These are phyloP conservation scores for Sporobolomyces roseus DNA, from an alignment of 768 basidiomycete genomes.

Conservation along the genomic window DNA sequence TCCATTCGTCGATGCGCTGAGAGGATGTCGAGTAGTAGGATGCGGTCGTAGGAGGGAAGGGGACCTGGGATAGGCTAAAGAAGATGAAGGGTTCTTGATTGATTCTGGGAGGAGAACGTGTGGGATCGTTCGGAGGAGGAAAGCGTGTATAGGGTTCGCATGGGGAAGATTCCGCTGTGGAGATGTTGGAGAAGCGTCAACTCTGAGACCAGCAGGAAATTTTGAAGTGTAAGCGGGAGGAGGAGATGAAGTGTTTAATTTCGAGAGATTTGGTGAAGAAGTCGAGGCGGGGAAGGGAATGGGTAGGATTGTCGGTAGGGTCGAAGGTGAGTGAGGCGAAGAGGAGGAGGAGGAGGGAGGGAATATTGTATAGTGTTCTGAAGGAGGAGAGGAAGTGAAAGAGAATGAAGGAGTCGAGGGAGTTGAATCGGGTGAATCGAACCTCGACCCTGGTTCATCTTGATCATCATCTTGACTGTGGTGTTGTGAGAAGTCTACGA, in stretches of 20 bases:
- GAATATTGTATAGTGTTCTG: background rate
- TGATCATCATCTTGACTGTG: background rate
- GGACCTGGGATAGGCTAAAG: conserved; percentile 2
- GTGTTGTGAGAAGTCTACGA: background rate
- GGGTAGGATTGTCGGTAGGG: conserved; percentile 3
- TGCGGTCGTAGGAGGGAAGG: conserved; percentile 25
- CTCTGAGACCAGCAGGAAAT: conserved; percentile 1
- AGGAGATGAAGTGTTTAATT: too few species aligned
- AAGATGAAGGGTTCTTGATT: background rate
- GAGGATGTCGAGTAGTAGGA: background rate
- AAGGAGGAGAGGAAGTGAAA: conserved; percentile 1
- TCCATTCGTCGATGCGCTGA: background rate
- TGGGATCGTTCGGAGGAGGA: conserved; percentile 6
- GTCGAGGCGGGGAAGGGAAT: conserved; percentile 4
- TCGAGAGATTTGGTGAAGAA: background rate
- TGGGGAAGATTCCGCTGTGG: background rate
- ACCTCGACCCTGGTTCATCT: background rate
- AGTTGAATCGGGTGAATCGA: background rate
- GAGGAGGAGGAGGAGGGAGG: too few species aligned
- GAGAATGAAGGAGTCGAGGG: conserved; percentile 9
- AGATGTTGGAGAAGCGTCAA: conserved; percentile 17
- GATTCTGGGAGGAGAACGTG: background rate
- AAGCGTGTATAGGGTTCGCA: too few species aligned
- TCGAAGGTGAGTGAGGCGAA: background rate
- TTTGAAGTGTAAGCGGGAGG: conserved; percentile 1